Evolutionary conservation across 768 basidiomycete species (phyloP), one percentile per base, ranked within the genome.

Genomic region (Paxillus ammoniavirescens): DNA sequence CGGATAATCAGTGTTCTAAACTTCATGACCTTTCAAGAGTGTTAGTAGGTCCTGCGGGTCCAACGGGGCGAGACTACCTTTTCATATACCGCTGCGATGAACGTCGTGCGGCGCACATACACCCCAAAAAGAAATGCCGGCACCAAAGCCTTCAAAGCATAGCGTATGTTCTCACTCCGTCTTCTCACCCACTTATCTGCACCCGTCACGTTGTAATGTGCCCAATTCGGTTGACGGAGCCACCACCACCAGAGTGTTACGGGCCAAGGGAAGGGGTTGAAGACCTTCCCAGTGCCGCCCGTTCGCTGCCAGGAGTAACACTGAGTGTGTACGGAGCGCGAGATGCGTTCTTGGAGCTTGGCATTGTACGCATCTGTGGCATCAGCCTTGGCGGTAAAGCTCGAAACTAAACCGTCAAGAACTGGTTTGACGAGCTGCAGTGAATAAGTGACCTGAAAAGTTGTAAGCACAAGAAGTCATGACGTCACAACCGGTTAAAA

Each of bases 221-320:
- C 53, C 74, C 73, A 75, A 33, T 56, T 60, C 7, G 71, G 71
- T 15, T 55, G 60, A 23, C 69, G 72, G 35, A 73, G 65, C 65
- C 65, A 68, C 60, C 65, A 66, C 68, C 73, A 76, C 56, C 67
- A 70, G n/a, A 61, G 38, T 2, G 58, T 53, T 8, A 63, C 60
- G 4, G 61, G 53, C 60, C 78, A 75, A 31, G 75, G 78, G 53
- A 78, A 80, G 6, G 73, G 68, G 44, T 60, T 66, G 30, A 65
- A 69, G 7, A 72, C 58, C 53, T 73, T 77, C 4, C 77, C 77
- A 6, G 49, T 65, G 6, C 70, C 65, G 8, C 66, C 67, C 1
- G 61, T 62, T 2, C 73, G 72, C 56, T 77, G 75, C 75, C 76
- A 80, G 12, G 77, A 77, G 17, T 56, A 47, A 55, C 75, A 78